phyloP scores from a whole-genome alignment of 495 filamentous ascomycete genomes.

The Peziza echinospora region DNA sequence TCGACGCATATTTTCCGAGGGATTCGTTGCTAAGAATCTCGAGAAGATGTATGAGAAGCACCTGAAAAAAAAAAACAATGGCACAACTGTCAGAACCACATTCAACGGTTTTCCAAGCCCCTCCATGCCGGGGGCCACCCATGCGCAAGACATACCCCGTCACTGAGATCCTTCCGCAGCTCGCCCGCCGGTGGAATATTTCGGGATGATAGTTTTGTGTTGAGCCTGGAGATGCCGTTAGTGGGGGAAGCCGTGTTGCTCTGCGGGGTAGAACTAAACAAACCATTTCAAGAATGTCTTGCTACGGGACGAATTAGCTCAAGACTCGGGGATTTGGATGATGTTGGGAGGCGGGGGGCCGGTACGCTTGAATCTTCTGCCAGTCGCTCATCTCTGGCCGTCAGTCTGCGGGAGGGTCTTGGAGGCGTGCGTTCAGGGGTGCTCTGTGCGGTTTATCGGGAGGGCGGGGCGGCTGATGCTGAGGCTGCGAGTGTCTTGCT shows the following conservation, averaged over 20 bases:
- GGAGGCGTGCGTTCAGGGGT: too few species aligned
- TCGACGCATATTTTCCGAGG: slow-evolving; percentile 85
- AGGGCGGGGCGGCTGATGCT: too few species aligned
- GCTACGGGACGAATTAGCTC: background rate
- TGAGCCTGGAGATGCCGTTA: slow-evolving; percentile 43
- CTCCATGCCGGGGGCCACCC: background rate
- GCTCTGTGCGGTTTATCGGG: too few species aligned
- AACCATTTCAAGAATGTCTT: slow-evolving; percentile 6
- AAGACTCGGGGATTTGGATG: too few species aligned
- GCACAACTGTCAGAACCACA: background rate
- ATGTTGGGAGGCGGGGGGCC: background rate
- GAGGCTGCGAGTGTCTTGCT: too few species aligned
- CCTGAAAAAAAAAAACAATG: slow-evolving; percentile 26
- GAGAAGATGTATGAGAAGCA: slow-evolving; percentile 84
- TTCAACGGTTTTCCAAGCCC: background rate
- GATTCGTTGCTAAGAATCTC: slow-evolving; percentile 87
- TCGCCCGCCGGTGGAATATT: slow-evolving; percentile 53
- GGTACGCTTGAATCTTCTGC: slow-evolving; percentile 1
- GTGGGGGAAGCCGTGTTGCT: background rate
- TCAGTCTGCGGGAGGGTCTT: background rate
- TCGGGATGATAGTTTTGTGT: slow-evolving; percentile 69
- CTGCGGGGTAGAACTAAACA: background rate
- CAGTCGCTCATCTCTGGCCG: background rate
- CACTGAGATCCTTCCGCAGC: slow-evolving; percentile 68
- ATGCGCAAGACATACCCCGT: slow-evolving; percentile 47